Conservation (phyloP, 495 filamentous ascomycete species). For the Penicillium subrubescens region DNA sequence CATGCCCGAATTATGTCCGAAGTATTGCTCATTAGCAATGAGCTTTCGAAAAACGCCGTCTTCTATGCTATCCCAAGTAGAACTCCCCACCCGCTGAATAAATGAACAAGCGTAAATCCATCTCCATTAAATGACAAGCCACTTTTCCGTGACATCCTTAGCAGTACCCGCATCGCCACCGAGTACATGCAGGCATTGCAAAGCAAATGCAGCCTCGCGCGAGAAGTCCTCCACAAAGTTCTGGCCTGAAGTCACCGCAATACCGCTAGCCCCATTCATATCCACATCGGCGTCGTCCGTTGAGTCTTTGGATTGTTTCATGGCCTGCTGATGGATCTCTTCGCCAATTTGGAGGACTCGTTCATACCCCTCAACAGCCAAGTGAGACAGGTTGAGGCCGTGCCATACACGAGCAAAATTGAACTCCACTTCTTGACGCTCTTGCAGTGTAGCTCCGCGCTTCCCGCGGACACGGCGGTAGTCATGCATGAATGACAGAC, state of each 20-base stretch:
- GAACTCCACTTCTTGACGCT: conserved; percentile 83
- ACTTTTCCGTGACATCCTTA: conserved; percentile 58
- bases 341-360: conserved; percentile 52
- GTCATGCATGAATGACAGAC: conserved; percentile 73
- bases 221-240: conserved; percentile 61
- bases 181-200: conserved; percentile 69
- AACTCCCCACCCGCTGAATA: background rate
- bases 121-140: conserved; percentile 50
- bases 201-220: conserved; percentile 73
- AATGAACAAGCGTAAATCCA: background rate
- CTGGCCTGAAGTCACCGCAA: background rate
- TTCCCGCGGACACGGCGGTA: conserved; percentile 66
- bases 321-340: conserved; percentile 36
- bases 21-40: background rate
- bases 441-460: conserved; percentile 40
- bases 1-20: background rate
- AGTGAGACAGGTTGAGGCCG: conserved; percentile 72
- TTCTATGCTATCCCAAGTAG: background rate
- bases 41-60: background rate
- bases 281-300: conserved; percentile 22
- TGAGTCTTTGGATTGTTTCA: conserved; percentile 5
- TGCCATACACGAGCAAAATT: conserved; percentile 85
- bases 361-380: conserved; percentile 77
- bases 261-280: conserved; percentile 31
- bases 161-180: conserved; percentile 61